Percentiles rank a stretch among this genome's conserved stretches.
Conservation (phyloP, 2,329 filamentous ascomycete genomes). For the Xylariaceae sp. region DNA sequence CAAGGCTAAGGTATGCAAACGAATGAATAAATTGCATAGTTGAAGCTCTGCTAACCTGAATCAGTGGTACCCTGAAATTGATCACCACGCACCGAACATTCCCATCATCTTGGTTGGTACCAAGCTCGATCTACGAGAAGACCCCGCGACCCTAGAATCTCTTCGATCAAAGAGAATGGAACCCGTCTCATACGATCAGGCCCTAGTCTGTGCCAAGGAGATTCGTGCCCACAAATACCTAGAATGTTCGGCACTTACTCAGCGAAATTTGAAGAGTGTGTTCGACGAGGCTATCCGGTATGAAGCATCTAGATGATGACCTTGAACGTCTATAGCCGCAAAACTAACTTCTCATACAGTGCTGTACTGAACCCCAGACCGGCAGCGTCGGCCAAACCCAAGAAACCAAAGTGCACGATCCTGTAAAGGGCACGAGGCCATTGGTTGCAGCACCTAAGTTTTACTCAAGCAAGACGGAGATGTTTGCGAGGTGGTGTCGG, state of each 20-base stretch:
- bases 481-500: slow-evolving; percentile 35
- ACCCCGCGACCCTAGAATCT: slow-evolving; percentile 77
- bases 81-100: slow-evolving; percentile 92
- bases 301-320: slow-evolving; percentile 42
- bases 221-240: slow-evolving; percentile 97
- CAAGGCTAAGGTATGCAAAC: slow-evolving; percentile 80
- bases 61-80: slow-evolving; percentile 96
- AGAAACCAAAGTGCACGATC: slow-evolving; percentile 70
- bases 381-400: slow-evolving; percentile 57
- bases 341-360: slow-evolving; percentile 45
- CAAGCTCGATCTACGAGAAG: slow-evolving; percentile 93
- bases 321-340: slow-evolving; percentile 11
- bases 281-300: slow-evolving; percentile 99
- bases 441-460: slow-evolving; percentile 25
- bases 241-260: slow-evolving; percentile 95
- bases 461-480: slow-evolving; percentile 30
- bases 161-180: slow-evolving; percentile 93
- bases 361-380: slow-evolving; percentile 73
- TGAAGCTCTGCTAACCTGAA: slow-evolving; percentile 12
- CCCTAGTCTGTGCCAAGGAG: slow-evolving; percentile 84
- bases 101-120: slow-evolving; percentile 97
- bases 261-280: slow-evolving; percentile 96
- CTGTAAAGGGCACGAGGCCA: slow-evolving; percentile 51
- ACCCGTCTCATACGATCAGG: slow-evolving; percentile 94
- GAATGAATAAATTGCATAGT: background rate